Percentiles rank a stretch among this genome's conserved stretches.
These are phyloP conservation scores for Annulohypoxylon bovei DNA, from an alignment of 495 filamentous ascomycete species.

Conservation along the genomic window DNA sequence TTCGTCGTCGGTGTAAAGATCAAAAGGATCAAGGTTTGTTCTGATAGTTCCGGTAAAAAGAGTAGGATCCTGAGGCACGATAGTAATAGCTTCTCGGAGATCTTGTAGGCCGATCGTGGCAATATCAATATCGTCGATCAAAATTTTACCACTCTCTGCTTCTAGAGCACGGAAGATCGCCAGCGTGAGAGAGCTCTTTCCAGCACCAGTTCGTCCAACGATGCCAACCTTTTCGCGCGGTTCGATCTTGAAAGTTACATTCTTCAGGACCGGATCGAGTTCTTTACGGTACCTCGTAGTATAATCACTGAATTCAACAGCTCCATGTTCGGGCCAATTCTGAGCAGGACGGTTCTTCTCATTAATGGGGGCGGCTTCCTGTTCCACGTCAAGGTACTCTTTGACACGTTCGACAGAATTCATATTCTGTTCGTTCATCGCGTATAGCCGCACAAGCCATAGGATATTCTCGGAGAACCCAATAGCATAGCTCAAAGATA, in stretches of 20 bases:
- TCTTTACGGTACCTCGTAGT: conserved; percentile 89
- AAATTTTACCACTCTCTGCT: conserved; percentile 87
- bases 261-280: conserved; percentile 83
- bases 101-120: conserved; percentile 88
- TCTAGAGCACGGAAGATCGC: conserved; percentile 98
- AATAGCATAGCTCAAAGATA: conserved; percentile 97
- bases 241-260: conserved; percentile 85
- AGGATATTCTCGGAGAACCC: conserved; percentile 97
- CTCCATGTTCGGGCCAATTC: conserved; percentile 87
- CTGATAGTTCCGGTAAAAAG: conserved; percentile 96
- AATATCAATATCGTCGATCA: conserved; percentile 92
- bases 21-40: conserved; percentile 95
- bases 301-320: conserved; percentile 87
- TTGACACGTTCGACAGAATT: conserved; percentile 98
- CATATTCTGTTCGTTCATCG: conserved; percentile 98
- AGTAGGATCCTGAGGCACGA: conserved; percentile 98
- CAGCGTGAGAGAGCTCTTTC: conserved; percentile 94
- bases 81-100: conserved; percentile 92
- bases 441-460: conserved; percentile 96
- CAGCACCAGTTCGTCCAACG: conserved; percentile 94
- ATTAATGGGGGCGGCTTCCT: conserved; percentile 84
- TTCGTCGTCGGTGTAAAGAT: conserved; percentile 88
- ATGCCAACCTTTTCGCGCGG: conserved; percentile 95
- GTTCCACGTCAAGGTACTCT: conserved; percentile 96
- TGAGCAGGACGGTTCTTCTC: conserved; percentile 77